phyloP scores from a whole-genome alignment of 768 basidiomycete genomes.

The Auricularia sp. region DNA sequence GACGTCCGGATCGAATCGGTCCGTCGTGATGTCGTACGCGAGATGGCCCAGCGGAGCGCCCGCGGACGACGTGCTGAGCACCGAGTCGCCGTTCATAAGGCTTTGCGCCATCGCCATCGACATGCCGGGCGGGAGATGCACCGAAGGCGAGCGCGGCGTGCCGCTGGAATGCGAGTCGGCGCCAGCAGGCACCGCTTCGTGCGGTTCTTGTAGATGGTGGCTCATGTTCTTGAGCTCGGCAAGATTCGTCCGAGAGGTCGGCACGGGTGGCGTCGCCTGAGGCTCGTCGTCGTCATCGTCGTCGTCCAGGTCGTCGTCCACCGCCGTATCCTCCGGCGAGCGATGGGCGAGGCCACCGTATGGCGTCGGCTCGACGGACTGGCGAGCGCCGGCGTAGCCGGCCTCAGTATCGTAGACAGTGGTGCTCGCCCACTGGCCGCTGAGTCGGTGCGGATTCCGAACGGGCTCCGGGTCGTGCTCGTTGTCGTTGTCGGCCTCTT shows the following conservation, averaged over 20 bases:
- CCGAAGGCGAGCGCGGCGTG: neutral
- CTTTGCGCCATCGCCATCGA: neutral
- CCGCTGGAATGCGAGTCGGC: neutral
- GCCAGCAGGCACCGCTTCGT: neutral
- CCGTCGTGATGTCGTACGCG: neutral
- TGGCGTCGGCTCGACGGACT: no score
- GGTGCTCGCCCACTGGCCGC: no score
- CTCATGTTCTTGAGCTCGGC: neutral
- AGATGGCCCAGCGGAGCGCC: neutral
- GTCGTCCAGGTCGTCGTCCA: neutral
- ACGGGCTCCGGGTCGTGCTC: neutral
- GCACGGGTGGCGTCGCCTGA: neutral
- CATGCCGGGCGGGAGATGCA: neutral
- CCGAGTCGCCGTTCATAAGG: neutral
- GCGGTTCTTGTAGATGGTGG: neutral
- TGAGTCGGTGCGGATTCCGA: no score
- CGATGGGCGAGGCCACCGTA: no score
- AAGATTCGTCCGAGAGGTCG: neutral
- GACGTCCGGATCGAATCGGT: slow-evolving; percentile 41
- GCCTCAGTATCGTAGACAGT: no score
- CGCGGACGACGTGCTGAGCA: neutral
- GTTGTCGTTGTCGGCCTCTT: neutral
- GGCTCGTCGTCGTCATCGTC: neutral
- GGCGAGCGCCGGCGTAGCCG: no score
- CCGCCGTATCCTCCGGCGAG: neutral